Percentiles rank a stretch among this genome's conserved stretches.
Conservation (phyloP, 805 yeast genomes). For the Torulaspora franciscae region DNA sequence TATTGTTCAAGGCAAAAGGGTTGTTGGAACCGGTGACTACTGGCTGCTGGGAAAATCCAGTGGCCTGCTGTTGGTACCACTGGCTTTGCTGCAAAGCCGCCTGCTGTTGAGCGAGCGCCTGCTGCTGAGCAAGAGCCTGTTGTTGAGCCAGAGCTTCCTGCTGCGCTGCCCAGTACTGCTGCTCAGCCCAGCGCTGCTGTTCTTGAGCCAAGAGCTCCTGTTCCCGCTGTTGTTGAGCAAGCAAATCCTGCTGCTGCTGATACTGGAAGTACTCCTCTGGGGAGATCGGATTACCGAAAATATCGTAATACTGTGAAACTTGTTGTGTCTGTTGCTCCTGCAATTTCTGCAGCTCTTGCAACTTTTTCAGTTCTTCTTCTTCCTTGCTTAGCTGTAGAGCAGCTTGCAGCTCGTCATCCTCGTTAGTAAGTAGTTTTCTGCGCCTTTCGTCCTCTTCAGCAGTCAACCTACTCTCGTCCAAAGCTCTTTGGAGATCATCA, state of each 20-base stretch:
- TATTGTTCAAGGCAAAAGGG: slow-evolving; percentile 56
- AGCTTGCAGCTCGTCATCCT: slow-evolving; percentile 26
- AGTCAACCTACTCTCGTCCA: slow-evolving; percentile 71
- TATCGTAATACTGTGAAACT: slow-evolving; percentile 34
- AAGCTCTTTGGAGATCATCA: slow-evolving; percentile 70
- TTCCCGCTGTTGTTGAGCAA: slow-evolving; percentile 29
- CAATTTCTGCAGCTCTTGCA: slow-evolving; percentile 25
- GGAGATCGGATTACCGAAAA: slow-evolving; percentile 36
- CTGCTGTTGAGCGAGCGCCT: slow-evolving; percentile 29
- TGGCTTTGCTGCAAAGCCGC: slow-evolving; percentile 25
- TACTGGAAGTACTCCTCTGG: slow-evolving; percentile 36
- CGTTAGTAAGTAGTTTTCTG: slow-evolving; percentile 34
- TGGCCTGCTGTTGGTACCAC: slow-evolving; percentile 30
- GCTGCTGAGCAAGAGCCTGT: slow-evolving; percentile 29
- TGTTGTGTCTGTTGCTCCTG: slow-evolving; percentile 25
- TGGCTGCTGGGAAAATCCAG: slow-evolving; percentile 45
- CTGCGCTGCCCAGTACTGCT: slow-evolving; percentile 26
- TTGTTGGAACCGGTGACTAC: slow-evolving; percentile 69
- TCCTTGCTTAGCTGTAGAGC: slow-evolving; percentile 28
- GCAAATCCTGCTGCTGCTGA: slow-evolving; percentile 30
- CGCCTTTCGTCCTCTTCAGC: slow-evolving; percentile 77
- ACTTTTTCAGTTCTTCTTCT: slow-evolving; percentile 27
- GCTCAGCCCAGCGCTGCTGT: slow-evolving; percentile 24
- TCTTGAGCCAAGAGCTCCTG: slow-evolving; percentile 26
- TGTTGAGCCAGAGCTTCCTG: slow-evolving; percentile 34